phyloP scores from a whole-genome alignment of 2,329 filamentous ascomycete species.

The Colletotrichum incanum region DNA sequence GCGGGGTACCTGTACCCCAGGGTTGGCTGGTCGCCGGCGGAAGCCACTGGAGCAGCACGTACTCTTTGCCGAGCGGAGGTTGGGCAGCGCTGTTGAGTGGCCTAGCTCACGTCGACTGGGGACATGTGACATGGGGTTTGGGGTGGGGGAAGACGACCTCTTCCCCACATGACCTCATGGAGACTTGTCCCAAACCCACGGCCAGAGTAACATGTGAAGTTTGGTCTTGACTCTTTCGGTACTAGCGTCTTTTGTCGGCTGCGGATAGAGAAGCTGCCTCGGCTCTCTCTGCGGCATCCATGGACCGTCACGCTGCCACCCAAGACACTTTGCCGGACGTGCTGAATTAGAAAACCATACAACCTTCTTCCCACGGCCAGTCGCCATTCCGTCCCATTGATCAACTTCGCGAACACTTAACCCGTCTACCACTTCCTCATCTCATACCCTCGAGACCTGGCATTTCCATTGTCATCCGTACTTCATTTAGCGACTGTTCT shows the following conservation, averaged over 20 bases:
- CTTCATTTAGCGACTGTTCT: slow-evolving; percentile 20
- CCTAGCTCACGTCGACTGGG: background rate
- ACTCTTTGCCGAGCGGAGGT: background rate
- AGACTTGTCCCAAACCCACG: slow-evolving; percentile 23
- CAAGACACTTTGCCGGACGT: slow-evolving; percentile 35
- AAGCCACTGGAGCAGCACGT: slow-evolving; percentile 3
- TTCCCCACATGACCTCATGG: slow-evolving; percentile 42
- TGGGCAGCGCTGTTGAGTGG: background rate
- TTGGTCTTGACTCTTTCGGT: slow-evolving; percentile 15
- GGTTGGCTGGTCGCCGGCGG: background rate
- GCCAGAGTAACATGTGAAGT: slow-evolving; percentile 39
- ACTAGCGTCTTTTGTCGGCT: slow-evolving; percentile 42
- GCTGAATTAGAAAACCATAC: slow-evolving; percentile 35
- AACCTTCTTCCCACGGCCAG: background rate
- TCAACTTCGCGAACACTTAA: slow-evolving; percentile 2
- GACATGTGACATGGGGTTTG: slow-evolving; percentile 33
- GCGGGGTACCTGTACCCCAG: background rate
- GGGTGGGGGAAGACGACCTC: slow-evolving; percentile 5
- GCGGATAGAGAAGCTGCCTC: slow-evolving; percentile 43
- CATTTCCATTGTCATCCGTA: background rate
- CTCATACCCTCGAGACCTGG: background rate
- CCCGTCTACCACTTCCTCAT: background rate
- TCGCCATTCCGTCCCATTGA: background rate
- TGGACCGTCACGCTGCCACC: slow-evolving; percentile 30
- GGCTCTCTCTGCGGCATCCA: slow-evolving; percentile 41